Evolutionary conservation across 768 basidiomycete genomes (phyloP).

Genomic region (Xanthoconium stramineum): DNA sequence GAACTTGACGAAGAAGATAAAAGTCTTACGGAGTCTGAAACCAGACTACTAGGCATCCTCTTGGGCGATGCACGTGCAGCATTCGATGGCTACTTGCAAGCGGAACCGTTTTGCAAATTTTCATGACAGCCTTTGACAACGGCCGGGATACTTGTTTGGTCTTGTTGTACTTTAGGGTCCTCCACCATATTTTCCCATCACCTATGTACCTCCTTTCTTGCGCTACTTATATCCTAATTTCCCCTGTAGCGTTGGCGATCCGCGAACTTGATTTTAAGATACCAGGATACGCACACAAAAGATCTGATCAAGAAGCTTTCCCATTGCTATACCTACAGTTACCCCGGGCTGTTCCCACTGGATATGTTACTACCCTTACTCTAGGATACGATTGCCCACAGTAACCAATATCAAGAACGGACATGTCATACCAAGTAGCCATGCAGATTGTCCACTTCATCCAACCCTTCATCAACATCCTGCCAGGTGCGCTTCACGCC

Average conservation of each 20-base stretch:
- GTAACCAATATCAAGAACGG: no score
- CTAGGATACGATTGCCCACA: no score
- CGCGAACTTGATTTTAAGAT: not conserved
- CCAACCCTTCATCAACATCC: not conserved
- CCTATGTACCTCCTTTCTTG: not conserved
- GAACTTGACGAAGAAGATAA: not conserved
- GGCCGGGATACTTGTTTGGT: not conserved
- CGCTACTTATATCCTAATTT: no score
- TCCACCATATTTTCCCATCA: not conserved
- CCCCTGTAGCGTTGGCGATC: no score
- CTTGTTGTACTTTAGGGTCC: not conserved
- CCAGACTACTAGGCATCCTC: conserved; percentile 10
- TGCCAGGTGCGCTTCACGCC: not conserved
- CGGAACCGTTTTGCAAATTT: not conserved
- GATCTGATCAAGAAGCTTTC: no score
- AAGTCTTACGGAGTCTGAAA: not conserved
- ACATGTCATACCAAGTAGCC: no score
- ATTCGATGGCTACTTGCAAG: conserved; percentile 6
- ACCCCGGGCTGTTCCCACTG: no score
- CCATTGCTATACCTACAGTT: no score
- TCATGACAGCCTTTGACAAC: not conserved
- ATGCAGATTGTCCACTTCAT: not conserved
- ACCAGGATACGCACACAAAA: no score
- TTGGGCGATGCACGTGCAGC: conserved; percentile 17
- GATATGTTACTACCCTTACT: no score